Evolutionary conservation across 805 yeast species (phyloP).

Genomic region (Ogataea wickerhamii): DNA sequence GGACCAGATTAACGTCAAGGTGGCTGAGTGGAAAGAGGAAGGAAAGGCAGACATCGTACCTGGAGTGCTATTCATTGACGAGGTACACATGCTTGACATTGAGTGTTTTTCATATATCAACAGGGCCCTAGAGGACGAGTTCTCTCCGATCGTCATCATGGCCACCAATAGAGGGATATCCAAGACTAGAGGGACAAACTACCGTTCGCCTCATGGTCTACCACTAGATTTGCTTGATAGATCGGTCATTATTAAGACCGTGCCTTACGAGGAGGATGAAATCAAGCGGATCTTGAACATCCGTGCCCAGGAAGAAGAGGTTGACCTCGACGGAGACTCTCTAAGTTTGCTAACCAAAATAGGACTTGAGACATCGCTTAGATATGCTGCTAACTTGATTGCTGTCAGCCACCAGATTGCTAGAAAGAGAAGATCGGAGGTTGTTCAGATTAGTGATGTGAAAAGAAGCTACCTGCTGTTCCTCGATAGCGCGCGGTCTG

Average conservation of each 20-base stretch:
- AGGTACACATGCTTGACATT: constrained; percentile 96
- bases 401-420: constrained; percentile 88
- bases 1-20: constrained; percentile 49
- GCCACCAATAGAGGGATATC: constrained; percentile 96
- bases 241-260: constrained; percentile 84
- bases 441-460: constrained; percentile 60
- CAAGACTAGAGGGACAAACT: constrained; percentile 86
- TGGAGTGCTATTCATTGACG: constrained; percentile 96
- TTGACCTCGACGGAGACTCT: constrained; percentile 65
- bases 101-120: constrained; percentile 94
- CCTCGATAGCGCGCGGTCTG: constrained; percentile 81
- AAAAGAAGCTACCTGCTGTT: constrained; percentile 82
- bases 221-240: constrained; percentile 95
- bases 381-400: constrained; percentile 88
- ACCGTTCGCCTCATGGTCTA: constrained; percentile 90
- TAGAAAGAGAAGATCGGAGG: constrained; percentile 68
- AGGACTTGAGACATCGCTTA: constrained; percentile 75
- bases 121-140: constrained; percentile 85
- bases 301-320: constrained; percentile 73
- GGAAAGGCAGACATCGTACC: constrained; percentile 98
- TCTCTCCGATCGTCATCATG: constrained; percentile 92
- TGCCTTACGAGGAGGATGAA: constrained; percentile 83
- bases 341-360: constrained; percentile 67
- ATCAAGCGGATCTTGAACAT: constrained; percentile 77
- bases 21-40: constrained; percentile 95